phyloP scores from a whole-genome alignment of 169 alveolate species.

The Neospora caninum region DNA sequence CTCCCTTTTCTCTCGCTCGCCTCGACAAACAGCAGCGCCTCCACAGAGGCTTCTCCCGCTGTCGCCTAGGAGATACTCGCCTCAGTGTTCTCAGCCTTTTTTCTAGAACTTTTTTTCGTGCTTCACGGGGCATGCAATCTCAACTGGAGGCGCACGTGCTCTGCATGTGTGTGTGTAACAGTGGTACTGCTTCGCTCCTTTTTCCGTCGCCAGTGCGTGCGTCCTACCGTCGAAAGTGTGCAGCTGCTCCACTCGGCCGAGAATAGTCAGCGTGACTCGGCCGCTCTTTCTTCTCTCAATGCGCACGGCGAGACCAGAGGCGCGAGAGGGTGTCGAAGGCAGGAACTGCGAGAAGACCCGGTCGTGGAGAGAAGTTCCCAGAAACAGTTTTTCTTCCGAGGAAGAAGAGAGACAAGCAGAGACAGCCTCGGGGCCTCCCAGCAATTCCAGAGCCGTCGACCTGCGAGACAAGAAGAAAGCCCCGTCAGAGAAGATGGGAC shows the following conservation, averaged over 20 bases:
- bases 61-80: too few species aligned
- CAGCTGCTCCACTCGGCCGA: background rate
- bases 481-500: too few species aligned
- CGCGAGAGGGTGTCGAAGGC: background rate
- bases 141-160: too few species aligned
- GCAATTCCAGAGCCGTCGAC: background rate
- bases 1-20: too few species aligned
- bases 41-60: too few species aligned
- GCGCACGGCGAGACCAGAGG: background rate
- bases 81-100: too few species aligned
- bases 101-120: too few species aligned
- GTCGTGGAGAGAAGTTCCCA: background rate
- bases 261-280: background rate
- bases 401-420: background rate
- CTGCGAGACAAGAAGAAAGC: constrained; percentile 5
- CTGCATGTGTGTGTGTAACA: too few species aligned
- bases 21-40: too few species aligned
- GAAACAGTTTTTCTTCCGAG: constrained; percentile 7
- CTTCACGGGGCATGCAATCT: too few species aligned
- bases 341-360: background rate
- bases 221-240: background rate
- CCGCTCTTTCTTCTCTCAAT: background rate
- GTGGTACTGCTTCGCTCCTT: too few species aligned
- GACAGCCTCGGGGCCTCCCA: background rate
- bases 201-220: too few species aligned